Evolutionary conservation across 2,329 filamentous ascomycete genomes (phyloP).

Genomic region (Fusarium drepaniforme): DNA sequence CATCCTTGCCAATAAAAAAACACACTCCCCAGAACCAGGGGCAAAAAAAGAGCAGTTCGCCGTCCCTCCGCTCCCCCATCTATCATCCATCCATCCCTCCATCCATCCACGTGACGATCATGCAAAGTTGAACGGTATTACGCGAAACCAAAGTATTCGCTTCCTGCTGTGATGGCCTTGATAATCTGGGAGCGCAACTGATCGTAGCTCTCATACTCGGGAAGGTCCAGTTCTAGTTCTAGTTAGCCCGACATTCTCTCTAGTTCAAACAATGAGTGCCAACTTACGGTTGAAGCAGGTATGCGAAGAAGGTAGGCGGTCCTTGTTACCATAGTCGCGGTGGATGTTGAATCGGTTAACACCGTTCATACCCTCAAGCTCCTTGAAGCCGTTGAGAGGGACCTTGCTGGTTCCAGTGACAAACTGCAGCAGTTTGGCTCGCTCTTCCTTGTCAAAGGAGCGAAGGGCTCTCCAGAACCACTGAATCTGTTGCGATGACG

Average conservation of each 20-base stretch:
- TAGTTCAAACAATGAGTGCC: not conserved
- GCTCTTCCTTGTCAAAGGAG: conserved; percentile 98
- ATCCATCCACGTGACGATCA: conserved; percentile 28
- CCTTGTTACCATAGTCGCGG: conserved; percentile 96
- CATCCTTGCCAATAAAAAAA: conserved; percentile 25
- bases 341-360: conserved; percentile 99
- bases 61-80: conserved; percentile 8
- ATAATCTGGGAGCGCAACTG: conserved; percentile 86
- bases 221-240: conserved; percentile 88
- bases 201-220: conserved; percentile 98
- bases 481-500: conserved; percentile 95
- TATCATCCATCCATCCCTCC: conserved; percentile 26
- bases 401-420: conserved; percentile 99
- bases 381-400: conserved; percentile 97
- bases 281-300: conserved; percentile 99
- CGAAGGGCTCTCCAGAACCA: conserved; percentile 99
- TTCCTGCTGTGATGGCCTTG: conserved; percentile 97
- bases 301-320: conserved; percentile 94
- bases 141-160: conserved; percentile 97
- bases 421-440: conserved; percentile 96
- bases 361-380: conserved; percentile 99
- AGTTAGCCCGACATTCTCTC: conserved; percentile 51
- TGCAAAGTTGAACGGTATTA: conserved; percentile 58
- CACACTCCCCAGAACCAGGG: conserved; percentile 9
- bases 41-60: conserved; percentile 16